Evolutionary conservation across 2,329 filamentous ascomycete species (phyloP).

Genomic region (Verticillium dahliae): DNA sequence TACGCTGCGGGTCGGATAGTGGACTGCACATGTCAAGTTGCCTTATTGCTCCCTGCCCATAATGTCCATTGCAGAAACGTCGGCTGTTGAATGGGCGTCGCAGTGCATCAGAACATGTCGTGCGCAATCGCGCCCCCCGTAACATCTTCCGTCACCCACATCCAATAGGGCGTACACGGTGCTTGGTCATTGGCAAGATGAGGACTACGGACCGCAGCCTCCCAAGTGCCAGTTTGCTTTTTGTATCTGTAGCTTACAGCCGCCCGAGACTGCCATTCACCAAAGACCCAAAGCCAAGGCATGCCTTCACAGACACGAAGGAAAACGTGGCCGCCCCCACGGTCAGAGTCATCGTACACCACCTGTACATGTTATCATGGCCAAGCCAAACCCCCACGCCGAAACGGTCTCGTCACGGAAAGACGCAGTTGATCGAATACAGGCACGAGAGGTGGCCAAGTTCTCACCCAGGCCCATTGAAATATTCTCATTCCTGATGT

Average conservation of each 20-base stretch:
- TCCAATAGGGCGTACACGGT: neutral
- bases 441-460: too few species aligned
- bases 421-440: neutral
- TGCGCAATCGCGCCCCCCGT: neutral
- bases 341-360: neutral
- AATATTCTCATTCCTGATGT: too few species aligned
- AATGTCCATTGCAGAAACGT: neutral
- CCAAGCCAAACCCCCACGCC: neutral
- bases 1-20: too few species aligned
- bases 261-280: too few species aligned
- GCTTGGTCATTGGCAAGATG: neutral
- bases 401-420: neutral
- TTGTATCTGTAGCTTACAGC: too few species aligned
- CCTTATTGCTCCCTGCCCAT: too few species aligned
- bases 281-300: neutral
- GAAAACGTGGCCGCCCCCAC: neutral
- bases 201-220: neutral
- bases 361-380: neutral
- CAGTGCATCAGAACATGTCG: neutral
- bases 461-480: too few species aligned
- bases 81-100: neutral
- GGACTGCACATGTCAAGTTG: too few species aligned
- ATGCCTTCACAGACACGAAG: neutral
- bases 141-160: neutral
- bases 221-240: neutral